Conservation (phyloP, 176 grass and related monocot genomes). For the Paspalum vaginatum region DNA sequence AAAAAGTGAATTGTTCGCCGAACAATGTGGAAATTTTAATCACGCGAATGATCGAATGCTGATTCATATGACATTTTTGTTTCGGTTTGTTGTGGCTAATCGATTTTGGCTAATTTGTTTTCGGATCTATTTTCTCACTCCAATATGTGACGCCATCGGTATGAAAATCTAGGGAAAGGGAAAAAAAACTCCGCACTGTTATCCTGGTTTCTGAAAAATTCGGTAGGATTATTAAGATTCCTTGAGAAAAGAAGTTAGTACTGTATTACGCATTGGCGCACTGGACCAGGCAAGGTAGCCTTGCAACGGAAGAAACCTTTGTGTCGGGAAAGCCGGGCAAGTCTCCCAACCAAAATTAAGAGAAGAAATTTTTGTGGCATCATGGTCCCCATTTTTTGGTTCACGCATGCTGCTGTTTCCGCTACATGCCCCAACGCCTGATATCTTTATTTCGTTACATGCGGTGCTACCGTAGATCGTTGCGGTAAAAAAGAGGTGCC, state of each 20-base stretch:
- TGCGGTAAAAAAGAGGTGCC: no score
- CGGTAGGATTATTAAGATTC: neutral
- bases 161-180: neutral
- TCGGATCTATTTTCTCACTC: neutral
- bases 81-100: no score
- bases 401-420: neutral
- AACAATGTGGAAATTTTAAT: no score
- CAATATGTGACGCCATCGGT: neutral
- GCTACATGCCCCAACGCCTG: neutral
- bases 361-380: neutral
- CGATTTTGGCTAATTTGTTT: no score
- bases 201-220: neutral
- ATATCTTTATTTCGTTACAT: no score
- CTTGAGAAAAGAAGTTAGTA: neutral
- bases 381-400: neutral
- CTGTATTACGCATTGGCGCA: neutral
- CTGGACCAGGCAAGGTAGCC: neutral
- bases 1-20: no score
- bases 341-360: neutral
- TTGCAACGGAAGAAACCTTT: slow-evolving; percentile 41
- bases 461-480: no score
- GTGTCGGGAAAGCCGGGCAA: slow-evolving; percentile 17
- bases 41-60: no score
- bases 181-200: neutral
- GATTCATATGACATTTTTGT: no score